Evolutionary conservation across 176 grass and related monocot genomes (phyloP), one percentile per base, ranked within the genome.

Genomic region (Neostapfia colusana): DNA sequence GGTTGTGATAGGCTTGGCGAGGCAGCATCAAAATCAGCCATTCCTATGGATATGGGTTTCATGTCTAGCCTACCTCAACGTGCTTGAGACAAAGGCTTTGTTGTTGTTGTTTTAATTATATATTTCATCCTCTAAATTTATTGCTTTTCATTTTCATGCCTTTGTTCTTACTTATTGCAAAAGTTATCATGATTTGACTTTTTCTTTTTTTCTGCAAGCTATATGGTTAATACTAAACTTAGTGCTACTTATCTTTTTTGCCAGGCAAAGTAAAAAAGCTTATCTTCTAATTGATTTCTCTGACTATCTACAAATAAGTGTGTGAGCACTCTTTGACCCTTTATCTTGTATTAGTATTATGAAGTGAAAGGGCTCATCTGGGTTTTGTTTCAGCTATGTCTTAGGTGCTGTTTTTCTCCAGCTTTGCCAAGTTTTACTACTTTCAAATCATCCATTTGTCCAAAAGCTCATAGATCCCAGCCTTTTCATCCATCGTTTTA

Each of bases 401-500:
- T 79, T 97, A 72, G 89, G 95, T 80, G 95, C 84, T 73, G 82
- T 92, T 65, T 97, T 97, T 88, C 86, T 97, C 59, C 91, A 97
- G 75, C 86, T 97, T 65, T 97, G 95, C 59, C 90, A 92, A 89
- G 71, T 75, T 48, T 81, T 97, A 38, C 76, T 78, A 59, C 91
- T 97, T 8, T 16, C 49, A 36, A 69, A 93, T 11, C 94, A 97
- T 87, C 91, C 91, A 76, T 42, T 93, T 86, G 69, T 97, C 78
- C 91, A 93, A 78, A 93, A 89, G 64, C 82, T 97, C 42, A 46
- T 97, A 23, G 94, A 97, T 84, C 94, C 94, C 39, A 88, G 94
- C 78, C 94, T 97, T 86, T 97, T 97, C 83, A 97, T 97, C 38
- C 91, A 97, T 67, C 83, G 94, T 72, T 97, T 97, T 81, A 97